These are phyloP conservation scores for Chlamydomonas incerta DNA, from an alignment of 139 green algal species.

Conservation along the genomic window DNA sequence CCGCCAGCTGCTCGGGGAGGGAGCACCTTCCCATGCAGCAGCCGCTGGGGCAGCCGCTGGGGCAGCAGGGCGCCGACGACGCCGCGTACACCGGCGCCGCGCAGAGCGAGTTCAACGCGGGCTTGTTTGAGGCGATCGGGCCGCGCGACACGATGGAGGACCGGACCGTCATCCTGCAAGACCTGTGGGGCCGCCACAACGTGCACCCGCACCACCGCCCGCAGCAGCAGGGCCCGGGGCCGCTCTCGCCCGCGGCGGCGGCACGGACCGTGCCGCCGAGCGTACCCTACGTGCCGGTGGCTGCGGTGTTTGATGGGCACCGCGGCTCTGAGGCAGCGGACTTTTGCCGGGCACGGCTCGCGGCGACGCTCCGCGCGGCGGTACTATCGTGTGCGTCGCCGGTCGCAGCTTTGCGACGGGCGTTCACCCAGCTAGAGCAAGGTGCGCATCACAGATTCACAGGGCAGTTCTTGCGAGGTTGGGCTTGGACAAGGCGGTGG, in stretches of 20 bases:
- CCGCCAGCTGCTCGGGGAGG: neutral
- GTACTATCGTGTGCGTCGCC: neutral
- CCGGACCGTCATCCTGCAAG: conserved; percentile 60
- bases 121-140: conserved; percentile 51
- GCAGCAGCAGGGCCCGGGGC: neutral
- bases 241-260: neutral
- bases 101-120: neutral
- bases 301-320: conserved; percentile 93
- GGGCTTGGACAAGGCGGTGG: too few relatives aligned
- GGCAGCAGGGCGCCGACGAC: too few relatives aligned
- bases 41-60: too few relatives aligned
- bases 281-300: conserved; percentile 22
- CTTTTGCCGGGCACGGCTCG: conserved; percentile 49
- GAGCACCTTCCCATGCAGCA: too few relatives aligned
- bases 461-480: too few relatives aligned
- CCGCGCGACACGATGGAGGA: conserved; percentile 85
- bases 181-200: neutral
- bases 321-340: conserved; percentile 69
- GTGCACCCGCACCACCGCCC: neutral
- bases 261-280: neutral
- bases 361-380: conserved; percentile 37
- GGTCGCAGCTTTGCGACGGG: conserved; percentile 47
- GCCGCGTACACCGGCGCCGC: too few relatives aligned
- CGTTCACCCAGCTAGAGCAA: conserved; percentile 49
- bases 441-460: neutral